A percentile compares a stretch with the other conserved stretches of the same genome.
These are phyloP conservation scores for Drosera capensis DNA, from an alignment of 148 eudicot genomes.

Conservation along the genomic window DNA sequence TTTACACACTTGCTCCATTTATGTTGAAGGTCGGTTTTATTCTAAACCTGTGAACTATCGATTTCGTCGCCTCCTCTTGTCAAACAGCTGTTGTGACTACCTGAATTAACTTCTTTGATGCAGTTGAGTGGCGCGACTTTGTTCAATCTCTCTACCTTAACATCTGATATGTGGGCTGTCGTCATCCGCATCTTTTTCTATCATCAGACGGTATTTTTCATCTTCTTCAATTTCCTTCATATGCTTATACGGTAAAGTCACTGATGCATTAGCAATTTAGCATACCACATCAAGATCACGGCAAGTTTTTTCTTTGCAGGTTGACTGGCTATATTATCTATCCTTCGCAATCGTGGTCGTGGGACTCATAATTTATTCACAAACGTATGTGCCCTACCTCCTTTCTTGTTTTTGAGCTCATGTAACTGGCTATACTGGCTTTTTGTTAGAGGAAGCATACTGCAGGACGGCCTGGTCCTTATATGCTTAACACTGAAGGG, in stretches of 20 bases:
- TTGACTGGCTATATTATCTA: constrained; percentile 65
- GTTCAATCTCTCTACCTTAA: constrained; percentile 76
- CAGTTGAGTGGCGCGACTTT: constrained; percentile 76
- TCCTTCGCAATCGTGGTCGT: constrained; percentile 50
- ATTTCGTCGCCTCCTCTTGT: neutral
- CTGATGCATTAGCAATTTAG: neutral
- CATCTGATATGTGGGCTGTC: constrained; percentile 98
- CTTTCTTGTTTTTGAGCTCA: neutral
- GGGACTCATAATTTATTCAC: constrained; percentile 63
- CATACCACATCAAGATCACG: neutral
- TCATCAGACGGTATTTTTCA: constrained; percentile 47
- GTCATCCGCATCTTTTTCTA: constrained; percentile 65
- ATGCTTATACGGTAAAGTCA: neutral
- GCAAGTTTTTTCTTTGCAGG: constrained; percentile 37
- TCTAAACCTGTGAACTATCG: neutral
- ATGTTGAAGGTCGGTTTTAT: constrained; percentile 48
- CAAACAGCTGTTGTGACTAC: neutral
- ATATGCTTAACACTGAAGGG: too few species aligned
- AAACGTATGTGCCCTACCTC: constrained; percentile 22
- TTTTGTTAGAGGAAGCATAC: neutral
- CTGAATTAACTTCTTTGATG: neutral
- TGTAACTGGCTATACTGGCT: neutral
- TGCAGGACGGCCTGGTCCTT: neutral
- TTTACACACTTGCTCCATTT: constrained; percentile 46
- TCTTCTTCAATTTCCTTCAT: neutral